These are phyloP conservation scores for Fusarium nodosum DNA, from an alignment of 2,329 filamentous ascomycete genomes.

Conservation along the genomic window DNA sequence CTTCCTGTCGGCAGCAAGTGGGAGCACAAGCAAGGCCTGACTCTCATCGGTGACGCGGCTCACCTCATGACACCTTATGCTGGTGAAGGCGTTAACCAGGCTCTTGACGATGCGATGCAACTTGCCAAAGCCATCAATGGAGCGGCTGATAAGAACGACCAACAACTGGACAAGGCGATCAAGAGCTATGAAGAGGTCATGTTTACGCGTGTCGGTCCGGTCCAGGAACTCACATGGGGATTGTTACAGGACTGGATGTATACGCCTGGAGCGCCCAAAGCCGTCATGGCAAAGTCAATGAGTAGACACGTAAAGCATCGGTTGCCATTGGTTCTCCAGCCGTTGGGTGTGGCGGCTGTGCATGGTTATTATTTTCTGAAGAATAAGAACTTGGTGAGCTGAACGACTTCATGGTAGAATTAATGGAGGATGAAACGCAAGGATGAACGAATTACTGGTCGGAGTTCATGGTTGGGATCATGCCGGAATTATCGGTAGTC, in stretches of 20 bases:
- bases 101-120: slow-evolving; percentile 66
- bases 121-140: slow-evolving; percentile 61
- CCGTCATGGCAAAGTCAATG: slow-evolving; percentile 57
- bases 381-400: slow-evolving; percentile 30
- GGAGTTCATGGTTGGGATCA: neutral
- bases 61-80: slow-evolving; percentile 71
- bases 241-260: slow-evolving; percentile 63
- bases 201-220: slow-evolving; percentile 54
- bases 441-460: neutral
- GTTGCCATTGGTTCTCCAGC: slow-evolving; percentile 52
- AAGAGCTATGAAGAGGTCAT: slow-evolving; percentile 56
- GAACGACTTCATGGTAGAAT: neutral
- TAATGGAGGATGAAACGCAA: neutral
- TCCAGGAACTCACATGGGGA: slow-evolving; percentile 61
- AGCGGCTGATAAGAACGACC: slow-evolving; percentile 42
- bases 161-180: slow-evolving; percentile 54
- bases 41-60: slow-evolving; percentile 71
- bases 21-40: slow-evolving; percentile 62
- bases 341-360: slow-evolving; percentile 50
- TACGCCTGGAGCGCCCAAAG: slow-evolving; percentile 60
- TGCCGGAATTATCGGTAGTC: slow-evolving; percentile 8
- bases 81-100: slow-evolving; percentile 71
- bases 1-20: slow-evolving; percentile 66
- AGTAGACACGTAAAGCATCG: slow-evolving; percentile 52
- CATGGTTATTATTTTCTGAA: slow-evolving; percentile 50